These are phyloP conservation scores for Rhodamnia argentea DNA, from an alignment of 345 rosid genomes.

Conservation along the genomic window DNA sequence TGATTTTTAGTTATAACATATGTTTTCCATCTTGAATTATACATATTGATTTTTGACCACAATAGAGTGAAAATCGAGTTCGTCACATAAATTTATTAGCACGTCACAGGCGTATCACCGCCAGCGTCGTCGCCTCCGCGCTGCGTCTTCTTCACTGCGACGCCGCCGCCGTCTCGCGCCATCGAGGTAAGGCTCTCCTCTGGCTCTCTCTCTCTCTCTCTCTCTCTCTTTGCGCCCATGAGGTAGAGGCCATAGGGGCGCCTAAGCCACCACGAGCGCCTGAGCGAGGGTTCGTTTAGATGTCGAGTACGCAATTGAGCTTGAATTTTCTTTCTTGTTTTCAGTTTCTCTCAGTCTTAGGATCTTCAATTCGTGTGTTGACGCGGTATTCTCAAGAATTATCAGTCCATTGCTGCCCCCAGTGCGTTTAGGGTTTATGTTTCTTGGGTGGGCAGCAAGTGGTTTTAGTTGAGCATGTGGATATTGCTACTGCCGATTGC, in stretches of 20 bases:
- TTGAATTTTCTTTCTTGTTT: background rate
- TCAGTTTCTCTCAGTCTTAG: background rate
- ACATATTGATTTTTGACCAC: background rate
- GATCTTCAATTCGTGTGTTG: background rate
- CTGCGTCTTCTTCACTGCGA: background rate
- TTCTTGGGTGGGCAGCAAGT: background rate
- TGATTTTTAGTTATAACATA: background rate
- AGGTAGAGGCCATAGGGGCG: background rate
- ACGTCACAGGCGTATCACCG: background rate
- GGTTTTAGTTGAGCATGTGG: background rate
- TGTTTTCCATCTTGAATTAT: background rate
- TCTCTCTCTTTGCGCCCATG: background rate
- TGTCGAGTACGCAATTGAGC: background rate
- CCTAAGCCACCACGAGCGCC: background rate
- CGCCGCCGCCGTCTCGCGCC: background rate
- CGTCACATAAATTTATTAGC: fast-evolving
- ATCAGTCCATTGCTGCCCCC: background rate
- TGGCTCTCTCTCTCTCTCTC: background rate
- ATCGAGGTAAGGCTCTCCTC: background rate
- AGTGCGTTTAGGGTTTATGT: background rate
- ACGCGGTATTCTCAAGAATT: background rate
- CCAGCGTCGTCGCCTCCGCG: background rate
- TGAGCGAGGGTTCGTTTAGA: background rate
- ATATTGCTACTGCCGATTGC: background rate
- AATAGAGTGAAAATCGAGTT: background rate